Base-by-base conservation (phyloP, 257 asterid genomes). In the Ophiorrhiza pumila region DNA sequence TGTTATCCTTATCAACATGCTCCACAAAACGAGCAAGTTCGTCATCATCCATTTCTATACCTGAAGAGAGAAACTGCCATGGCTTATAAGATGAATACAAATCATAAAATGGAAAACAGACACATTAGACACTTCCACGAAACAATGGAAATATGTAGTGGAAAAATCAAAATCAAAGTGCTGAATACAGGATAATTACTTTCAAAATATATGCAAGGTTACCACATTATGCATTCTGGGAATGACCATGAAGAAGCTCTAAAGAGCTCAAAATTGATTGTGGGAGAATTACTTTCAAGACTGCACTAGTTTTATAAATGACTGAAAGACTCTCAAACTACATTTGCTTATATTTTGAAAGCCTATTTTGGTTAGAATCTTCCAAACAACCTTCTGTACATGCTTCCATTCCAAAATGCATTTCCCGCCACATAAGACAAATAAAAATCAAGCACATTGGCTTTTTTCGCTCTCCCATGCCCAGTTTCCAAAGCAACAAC, bases 1-100 rank as follows among this genome's bases (percentile, higher is more conserved):
- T 88, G 74, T 92, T 95, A 81, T 95, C 97, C 73, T 95, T 92
- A 79, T 92, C 98, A 55, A 95, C 96, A 37, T 87, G 97, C 80
- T 95, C 99, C 69, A 95, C 99, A 80, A 95, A 95, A 72, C 92
- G 86, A 47, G 98, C 99, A 39, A 92, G 97, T 80, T 95, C 98
- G 29, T 89, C 88, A 73, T 92, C 99, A 66, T 88, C 89, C 6
- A 95, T 84, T 87, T 92, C 90, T 67, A 95, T 92, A 80, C 99
- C 98, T 95, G 96, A 79, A 85, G 87, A 86, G 85, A 74, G 80
- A 82, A 80, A 86, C 88, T 85, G 91, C 79, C 91, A 74, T 75
- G 89, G 71, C 94, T 89, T 80, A 78, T 90, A 83, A 84, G 93
- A 81, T 80, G 90, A 80, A 83, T 77, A 84, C 63, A 75, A 65